Evolutionary conservation across 192 early-diverging fungal species (phyloP).

Genomic region (Phlyctochytrium bullatum): DNA sequence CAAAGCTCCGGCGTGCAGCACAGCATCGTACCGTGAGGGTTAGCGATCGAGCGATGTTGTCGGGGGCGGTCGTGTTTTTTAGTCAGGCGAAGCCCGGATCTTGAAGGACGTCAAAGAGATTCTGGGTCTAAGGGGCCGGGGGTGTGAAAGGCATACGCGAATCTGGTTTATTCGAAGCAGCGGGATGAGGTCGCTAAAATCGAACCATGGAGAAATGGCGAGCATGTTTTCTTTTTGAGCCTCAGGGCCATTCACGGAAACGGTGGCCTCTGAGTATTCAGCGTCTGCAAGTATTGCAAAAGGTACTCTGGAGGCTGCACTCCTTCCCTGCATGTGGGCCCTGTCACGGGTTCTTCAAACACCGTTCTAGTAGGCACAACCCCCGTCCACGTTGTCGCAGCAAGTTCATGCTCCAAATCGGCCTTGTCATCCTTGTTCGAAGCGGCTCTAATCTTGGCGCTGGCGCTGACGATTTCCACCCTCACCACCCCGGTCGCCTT

Average conservation of each 20-base stretch:
- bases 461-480: constrained; percentile 27
- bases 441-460: constrained; percentile 21
- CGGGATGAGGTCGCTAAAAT: too few relatives aligned
- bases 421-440: constrained; percentile 19
- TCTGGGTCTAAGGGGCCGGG: too few relatives aligned
- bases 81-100: too few relatives aligned
- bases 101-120: too few relatives aligned
- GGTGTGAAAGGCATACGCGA: too few relatives aligned
- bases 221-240: too few relatives aligned
- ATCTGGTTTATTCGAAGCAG: too few relatives aligned
- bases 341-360: not conserved
- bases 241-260: not conserved
- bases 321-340: not conserved
- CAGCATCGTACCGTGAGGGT: too few relatives aligned
- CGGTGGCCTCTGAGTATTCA: not conserved
- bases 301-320: not conserved
- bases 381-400: constrained; percentile 12
- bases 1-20: too few relatives aligned
- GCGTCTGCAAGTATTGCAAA: not conserved
- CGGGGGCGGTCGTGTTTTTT: too few relatives aligned
- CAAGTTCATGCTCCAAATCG: constrained; percentile 9
- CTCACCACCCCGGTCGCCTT: constrained; percentile 19
- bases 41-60: too few relatives aligned
- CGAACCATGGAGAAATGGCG: too few relatives aligned
- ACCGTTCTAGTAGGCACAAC: constrained; percentile 18